These are phyloP conservation scores for Amanita jacksonii DNA, from an alignment of 768 basidiomycete species.

Conservation along the genomic window DNA sequence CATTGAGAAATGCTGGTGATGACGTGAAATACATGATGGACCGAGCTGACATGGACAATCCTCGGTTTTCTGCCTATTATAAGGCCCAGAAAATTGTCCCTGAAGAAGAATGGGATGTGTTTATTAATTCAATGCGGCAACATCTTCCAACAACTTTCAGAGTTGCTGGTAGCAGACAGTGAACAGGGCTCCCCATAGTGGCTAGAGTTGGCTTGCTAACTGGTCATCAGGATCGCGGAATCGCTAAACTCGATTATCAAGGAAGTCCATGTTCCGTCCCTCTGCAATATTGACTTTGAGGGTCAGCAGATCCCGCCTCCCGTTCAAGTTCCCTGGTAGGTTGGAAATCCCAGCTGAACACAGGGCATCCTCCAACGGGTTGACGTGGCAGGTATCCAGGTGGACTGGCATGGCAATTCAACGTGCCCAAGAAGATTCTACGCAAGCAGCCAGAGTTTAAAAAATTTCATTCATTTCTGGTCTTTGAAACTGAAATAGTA, in stretches of 20 bases:
- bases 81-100: conserved; percentile 66
- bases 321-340: conserved; percentile 75
- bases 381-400: conserved; percentile 93
- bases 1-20: not conserved
- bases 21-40: not conserved
- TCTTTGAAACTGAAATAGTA: conserved; percentile 96
- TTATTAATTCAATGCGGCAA: conserved; percentile 53
- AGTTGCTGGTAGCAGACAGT: conserved; percentile 85
- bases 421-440: conserved; percentile 80
- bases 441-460: conserved; percentile 87
- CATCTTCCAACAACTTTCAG: conserved; percentile 93
- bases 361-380: too few species aligned
- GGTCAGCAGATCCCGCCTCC: conserved; percentile 71
- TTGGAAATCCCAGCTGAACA: not conserved
- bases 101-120: conserved; percentile 70
- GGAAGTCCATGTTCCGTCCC: conserved; percentile 64
- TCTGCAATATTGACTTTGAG: conserved; percentile 69
- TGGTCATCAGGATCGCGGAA: conserved; percentile 42
- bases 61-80: conserved; percentile 60
- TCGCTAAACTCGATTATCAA: conserved; percentile 74
- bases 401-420: conserved; percentile 94
- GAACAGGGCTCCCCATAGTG: conserved; percentile 13
- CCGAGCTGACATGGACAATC: conserved; percentile 46
- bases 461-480: conserved; percentile 91
- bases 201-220: conserved; percentile 5